Percentiles rank a stretch among this genome's conserved stretches.
These are phyloP conservation scores for Crassisporium funariophilum DNA, from an alignment of 768 basidiomycete genomes.

Conservation along the genomic window DNA sequence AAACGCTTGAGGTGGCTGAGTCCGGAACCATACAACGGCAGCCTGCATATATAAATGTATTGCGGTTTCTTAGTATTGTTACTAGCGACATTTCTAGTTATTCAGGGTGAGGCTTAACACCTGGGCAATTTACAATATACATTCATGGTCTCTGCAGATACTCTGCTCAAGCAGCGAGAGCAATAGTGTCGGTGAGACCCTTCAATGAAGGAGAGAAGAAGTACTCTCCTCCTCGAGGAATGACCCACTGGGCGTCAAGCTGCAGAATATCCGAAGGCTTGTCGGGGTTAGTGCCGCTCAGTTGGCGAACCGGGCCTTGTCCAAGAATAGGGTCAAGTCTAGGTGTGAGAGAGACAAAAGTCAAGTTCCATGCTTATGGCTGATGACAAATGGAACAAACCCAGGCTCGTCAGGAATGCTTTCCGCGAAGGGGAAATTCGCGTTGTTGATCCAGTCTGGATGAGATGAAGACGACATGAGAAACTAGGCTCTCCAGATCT, in stretches of 20 bases:
- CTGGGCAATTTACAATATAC: no score
- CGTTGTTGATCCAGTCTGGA: slow-evolving; percentile 39
- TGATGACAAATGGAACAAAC: slow-evolving; percentile 16
- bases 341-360: not conserved
- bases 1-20: no score
- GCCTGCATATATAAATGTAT: no score
- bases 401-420: slow-evolving; percentile 28
- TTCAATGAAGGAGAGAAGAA: slow-evolving; percentile 52
- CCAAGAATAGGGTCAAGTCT: slow-evolving; percentile 22
- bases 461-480: slow-evolving; percentile 22
- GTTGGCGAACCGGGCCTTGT: slow-evolving; percentile 14
- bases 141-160: no score
- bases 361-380: slow-evolving; percentile 1
- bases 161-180: no score
- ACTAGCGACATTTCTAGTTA: no score
- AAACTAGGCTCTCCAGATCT: not conserved
- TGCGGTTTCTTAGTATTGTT: no score
- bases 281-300: slow-evolving; percentile 47
- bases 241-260: slow-evolving; percentile 36
- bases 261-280: slow-evolving; percentile 37
- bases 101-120: no score
- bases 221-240: slow-evolving; percentile 52
- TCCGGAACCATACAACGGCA: no score
- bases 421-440: slow-evolving; percentile 33
- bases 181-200: slow-evolving; percentile 37